Evolutionary conservation across 148 eudicot genomes (phyloP).

Genomic region (Chenopodium album): DNA sequence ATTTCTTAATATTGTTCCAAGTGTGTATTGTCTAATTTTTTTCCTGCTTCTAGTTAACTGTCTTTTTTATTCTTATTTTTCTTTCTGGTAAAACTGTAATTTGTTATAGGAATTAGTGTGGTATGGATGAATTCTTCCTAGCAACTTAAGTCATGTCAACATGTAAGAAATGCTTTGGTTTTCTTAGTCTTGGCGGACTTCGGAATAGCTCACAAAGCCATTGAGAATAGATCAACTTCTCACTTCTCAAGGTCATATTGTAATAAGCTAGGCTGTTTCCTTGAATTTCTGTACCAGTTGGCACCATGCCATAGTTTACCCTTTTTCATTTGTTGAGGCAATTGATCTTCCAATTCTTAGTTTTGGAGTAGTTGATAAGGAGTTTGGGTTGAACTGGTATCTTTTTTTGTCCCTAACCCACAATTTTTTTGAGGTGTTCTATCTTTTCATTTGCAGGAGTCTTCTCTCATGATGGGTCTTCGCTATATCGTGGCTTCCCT

Average conservation of each 20-base stretch:
- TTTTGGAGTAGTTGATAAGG: neutral
- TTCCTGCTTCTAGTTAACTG: neutral
- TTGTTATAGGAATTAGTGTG: neutral
- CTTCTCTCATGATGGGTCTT: conserved; percentile 75
- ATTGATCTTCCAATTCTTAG: neutral
- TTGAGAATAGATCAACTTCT: neutral
- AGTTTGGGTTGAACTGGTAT: neutral
- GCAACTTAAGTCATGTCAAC: neutral
- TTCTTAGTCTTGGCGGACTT: neutral
- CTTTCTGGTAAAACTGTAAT: neutral
- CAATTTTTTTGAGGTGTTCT: neutral
- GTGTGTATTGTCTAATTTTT: neutral
- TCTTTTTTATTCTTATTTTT: neutral
- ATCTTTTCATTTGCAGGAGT: conserved; percentile 56
- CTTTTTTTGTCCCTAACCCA: neutral
- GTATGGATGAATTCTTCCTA: neutral
- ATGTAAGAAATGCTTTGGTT: too few species aligned
- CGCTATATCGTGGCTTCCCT: conserved; percentile 66
- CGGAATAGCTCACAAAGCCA: too few species aligned
- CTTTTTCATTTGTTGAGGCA: neutral
- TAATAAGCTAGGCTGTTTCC: neutral
- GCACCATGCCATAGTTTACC: neutral
- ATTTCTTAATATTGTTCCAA: neutral
- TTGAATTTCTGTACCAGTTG: neutral
- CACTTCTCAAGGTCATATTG: neutral